A percentile compares a stretch with the other conserved stretches of the same genome.
Conservation (phyloP, 805 yeast genomes). For the Starmerella sirachaensis region DNA sequence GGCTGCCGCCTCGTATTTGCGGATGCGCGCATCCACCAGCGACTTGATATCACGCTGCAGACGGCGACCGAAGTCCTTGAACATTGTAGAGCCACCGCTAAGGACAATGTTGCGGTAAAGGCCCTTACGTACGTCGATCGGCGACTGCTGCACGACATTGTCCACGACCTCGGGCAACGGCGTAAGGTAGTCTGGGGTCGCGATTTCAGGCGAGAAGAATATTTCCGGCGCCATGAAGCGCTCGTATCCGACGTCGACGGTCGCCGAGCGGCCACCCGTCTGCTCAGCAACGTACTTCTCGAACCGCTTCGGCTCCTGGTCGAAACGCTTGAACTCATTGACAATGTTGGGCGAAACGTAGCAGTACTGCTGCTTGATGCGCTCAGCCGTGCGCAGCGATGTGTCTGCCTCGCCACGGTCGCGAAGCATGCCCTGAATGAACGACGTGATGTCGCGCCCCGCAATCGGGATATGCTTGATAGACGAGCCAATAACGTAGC, state of each 20-base stretch:
- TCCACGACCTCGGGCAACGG: constrained; percentile 96
- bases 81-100: constrained; percentile 98
- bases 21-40: constrained; percentile 80
- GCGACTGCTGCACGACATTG: constrained; percentile 85
- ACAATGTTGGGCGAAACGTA: constrained; percentile 97
- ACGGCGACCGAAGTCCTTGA: constrained; percentile 94
- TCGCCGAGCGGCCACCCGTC: constrained; percentile 46
- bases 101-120: constrained; percentile 89
- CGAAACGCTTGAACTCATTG: constrained; percentile 88
- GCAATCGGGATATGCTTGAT: constrained; percentile 97
- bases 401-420: constrained; percentile 96
- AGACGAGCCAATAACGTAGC: constrained; percentile 95
- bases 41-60: constrained; percentile 85
- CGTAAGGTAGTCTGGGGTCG: constrained; percentile 85
- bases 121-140: constrained; percentile 96
- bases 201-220: constrained; percentile 95
- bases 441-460: constrained; percentile 91
- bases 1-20: constrained; percentile 60
- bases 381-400: constrained; percentile 87
- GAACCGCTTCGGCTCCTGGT: constrained; percentile 75
- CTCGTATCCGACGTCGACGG: constrained; percentile 93
- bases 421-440: constrained; percentile 84
- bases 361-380: constrained; percentile 91
- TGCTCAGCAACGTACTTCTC: constrained; percentile 77
- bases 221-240: constrained; percentile 98